Evolutionary conservation across 1,139 yeast species (phyloP).

Genomic region (Lodderomyces theae): DNA sequence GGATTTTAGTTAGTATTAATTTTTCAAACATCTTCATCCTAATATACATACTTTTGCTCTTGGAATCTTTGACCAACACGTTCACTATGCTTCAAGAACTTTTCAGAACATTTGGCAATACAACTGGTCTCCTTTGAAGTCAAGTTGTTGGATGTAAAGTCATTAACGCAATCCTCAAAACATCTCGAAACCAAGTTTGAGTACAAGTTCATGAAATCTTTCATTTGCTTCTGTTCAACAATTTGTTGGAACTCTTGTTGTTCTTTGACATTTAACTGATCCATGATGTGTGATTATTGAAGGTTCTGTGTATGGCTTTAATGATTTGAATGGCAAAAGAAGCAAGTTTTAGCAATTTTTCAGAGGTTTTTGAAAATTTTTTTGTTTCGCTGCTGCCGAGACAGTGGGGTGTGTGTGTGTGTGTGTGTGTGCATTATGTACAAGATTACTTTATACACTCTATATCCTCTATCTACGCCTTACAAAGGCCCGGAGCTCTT

Average conservation of each 20-base stretch:
- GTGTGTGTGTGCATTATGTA: background rate
- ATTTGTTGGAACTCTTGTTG: conserved; percentile 95
- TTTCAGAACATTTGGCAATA: conserved; percentile 89
- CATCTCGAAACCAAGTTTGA: conserved; percentile 95
- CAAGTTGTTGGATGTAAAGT: conserved; percentile 88
- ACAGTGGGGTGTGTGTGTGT: background rate
- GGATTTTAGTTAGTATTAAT: conserved; percentile 6
- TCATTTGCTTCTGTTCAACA: conserved; percentile 97
- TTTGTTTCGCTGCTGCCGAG: conserved; percentile 6
- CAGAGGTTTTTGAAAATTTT: conserved; percentile 5
- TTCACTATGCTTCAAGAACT: conserved; percentile 96
- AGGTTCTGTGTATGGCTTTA: background rate
- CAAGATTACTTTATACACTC: conserved; percentile 1
- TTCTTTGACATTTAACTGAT: conserved; percentile 83
- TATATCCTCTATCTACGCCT: conserved; percentile 22
- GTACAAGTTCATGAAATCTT: conserved; percentile 95
- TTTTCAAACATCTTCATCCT: background rate
- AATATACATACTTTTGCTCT: conserved; percentile 72
- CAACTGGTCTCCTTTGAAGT: conserved; percentile 83
- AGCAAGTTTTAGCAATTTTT: conserved; percentile 5
- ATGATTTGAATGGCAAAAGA: conserved; percentile 5
- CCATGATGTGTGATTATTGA: conserved; percentile 41
- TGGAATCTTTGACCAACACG: conserved; percentile 99
- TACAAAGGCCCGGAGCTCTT: conserved; percentile 36
- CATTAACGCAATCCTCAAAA: conserved; percentile 96